These are phyloP conservation scores for Pelargonium cotyledonis DNA, from an alignment of 441 rosid genomes.

Conservation along the genomic window DNA sequence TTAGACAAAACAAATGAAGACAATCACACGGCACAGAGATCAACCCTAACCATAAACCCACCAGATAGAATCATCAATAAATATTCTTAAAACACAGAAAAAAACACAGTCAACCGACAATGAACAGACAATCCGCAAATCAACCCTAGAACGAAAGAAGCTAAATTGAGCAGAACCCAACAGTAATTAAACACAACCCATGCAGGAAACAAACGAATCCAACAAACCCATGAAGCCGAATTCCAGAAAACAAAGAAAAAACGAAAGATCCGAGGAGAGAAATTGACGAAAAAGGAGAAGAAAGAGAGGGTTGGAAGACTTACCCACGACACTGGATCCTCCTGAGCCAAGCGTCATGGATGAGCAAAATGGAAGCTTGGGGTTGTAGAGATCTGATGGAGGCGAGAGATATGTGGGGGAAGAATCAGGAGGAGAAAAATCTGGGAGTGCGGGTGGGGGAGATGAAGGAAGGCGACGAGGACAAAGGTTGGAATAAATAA, in stretches of 20 bases:
- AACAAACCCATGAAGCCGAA: slow-evolving; percentile 10
- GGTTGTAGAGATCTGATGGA: slow-evolving; percentile 35
- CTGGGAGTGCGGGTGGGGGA: neutral
- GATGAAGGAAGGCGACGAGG: slow-evolving; percentile 17
- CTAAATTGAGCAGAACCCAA: neutral
- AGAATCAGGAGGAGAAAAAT: slow-evolving; percentile 13
- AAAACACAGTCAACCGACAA: neutral
- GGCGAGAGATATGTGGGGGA: slow-evolving; percentile 7
- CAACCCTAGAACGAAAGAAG: neutral
- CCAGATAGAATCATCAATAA: neutral
- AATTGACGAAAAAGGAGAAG: neutral
- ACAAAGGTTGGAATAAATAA: slow-evolving; percentile 22
- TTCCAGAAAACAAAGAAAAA: slow-evolving; percentile 9
- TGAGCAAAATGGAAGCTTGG: slow-evolving; percentile 15
- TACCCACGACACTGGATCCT: slow-evolving; percentile 96
- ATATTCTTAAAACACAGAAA: neutral
- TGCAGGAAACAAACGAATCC: slow-evolving; percentile 9
- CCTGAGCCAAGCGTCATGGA: slow-evolving; percentile 95
- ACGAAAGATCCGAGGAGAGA: slow-evolving; percentile 12
- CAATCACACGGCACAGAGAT: no score
- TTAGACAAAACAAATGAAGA: no score
- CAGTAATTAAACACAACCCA: neutral
- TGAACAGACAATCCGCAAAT: neutral
- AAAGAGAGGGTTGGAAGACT: slow-evolving; percentile 17
- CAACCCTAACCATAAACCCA: neutral